Evolutionary conservation across 2,329 filamentous ascomycete genomes (phyloP), one percentile per base, ranked within the genome.

Genomic region (Madurella fahalii): DNA sequence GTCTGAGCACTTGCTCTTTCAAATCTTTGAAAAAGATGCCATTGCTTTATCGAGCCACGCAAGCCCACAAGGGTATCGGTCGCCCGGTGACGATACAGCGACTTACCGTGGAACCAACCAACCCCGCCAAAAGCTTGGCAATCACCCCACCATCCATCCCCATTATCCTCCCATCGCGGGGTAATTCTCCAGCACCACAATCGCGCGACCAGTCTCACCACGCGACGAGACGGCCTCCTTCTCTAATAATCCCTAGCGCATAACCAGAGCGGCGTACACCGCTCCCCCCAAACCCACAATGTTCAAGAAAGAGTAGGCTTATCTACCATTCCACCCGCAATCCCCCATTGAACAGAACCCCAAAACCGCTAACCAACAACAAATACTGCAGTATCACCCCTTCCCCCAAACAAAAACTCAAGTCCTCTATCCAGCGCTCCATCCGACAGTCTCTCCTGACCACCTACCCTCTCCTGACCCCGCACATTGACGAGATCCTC

Each of bases 381-480:
- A 65, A 62, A 68, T 61, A 50, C 31, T 34, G 43, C 67, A 93
- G 89, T 63, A 85, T 96, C 70, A 77, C 84, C 65, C 76, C 86
- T 25, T 84, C 87, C 62, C 86, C 89, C 53, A 95, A 94, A 76
- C 90, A 91, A 65, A 97, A 97, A 79, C 90, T 97, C 73, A 99
- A 97, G 77, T 96, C 93, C 61, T 96, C 91, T 20, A 90, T 90
- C 53, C 92, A 96, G 77, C 89, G 94, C 67, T 83, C 78, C 61
- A 86, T 99, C 65, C 89, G 94, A 64, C 80, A 86, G 66, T 89
- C 89, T 67, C 82, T 97, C 62, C 77, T 94, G 61, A 80, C 90
- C 56, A 88, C 88, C 50, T 96, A 95, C 74, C 94, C 94, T 2
- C 82, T 89, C 49, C 86, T 97, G 49, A 84, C 85, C 63, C 89